Conservation (phyloP, 805 yeast genomes). For the Candida sonorensis region DNA sequence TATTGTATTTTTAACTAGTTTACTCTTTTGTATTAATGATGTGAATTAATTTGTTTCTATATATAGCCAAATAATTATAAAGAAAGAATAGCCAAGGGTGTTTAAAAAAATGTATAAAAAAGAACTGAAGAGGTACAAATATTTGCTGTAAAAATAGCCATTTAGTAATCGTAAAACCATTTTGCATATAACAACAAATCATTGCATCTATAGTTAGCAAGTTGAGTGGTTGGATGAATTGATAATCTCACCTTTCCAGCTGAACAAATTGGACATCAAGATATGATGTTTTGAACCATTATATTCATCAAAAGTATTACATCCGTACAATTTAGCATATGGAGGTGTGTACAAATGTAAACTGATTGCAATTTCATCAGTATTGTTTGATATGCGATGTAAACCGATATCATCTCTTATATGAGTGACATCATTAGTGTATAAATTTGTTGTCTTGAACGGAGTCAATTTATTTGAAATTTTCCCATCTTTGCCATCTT, state of each 20-base stretch:
- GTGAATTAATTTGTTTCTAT: too few relatives aligned
- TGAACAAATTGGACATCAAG: slow-evolving; percentile 51
- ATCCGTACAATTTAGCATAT: slow-evolving; percentile 56
- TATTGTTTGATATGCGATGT: slow-evolving; percentile 53
- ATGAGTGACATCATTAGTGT: slow-evolving; percentile 49
- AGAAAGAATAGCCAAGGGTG: too few relatives aligned
- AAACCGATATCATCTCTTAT: slow-evolving; percentile 61
- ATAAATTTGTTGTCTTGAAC: slow-evolving; percentile 20
- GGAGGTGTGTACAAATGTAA: slow-evolving; percentile 76
- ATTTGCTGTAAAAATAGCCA: too few relatives aligned
- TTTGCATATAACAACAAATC: too few relatives aligned
- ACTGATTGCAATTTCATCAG: slow-evolving; percentile 44
- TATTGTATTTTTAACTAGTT: too few relatives aligned
- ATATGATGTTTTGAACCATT: slow-evolving; percentile 48
- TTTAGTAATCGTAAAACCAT: too few relatives aligned
- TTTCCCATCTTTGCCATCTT: too few relatives aligned
- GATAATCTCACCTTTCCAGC: slow-evolving; percentile 47
- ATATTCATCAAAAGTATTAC: slow-evolving; percentile 41
- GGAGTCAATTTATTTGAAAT: slow-evolving; percentile 19
- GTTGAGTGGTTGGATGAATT: slow-evolving; percentile 12
- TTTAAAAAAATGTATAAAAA: too few relatives aligned
- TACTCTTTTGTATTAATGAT: too few relatives aligned
- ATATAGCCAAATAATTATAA: too few relatives aligned
- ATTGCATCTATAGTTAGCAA: too few relatives aligned
- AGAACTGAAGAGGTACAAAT: too few relatives aligned